Evolutionary conservation across 192 early-diverging fungal genomes (phyloP).

Genomic region (Chytriomyces sp.): DNA sequence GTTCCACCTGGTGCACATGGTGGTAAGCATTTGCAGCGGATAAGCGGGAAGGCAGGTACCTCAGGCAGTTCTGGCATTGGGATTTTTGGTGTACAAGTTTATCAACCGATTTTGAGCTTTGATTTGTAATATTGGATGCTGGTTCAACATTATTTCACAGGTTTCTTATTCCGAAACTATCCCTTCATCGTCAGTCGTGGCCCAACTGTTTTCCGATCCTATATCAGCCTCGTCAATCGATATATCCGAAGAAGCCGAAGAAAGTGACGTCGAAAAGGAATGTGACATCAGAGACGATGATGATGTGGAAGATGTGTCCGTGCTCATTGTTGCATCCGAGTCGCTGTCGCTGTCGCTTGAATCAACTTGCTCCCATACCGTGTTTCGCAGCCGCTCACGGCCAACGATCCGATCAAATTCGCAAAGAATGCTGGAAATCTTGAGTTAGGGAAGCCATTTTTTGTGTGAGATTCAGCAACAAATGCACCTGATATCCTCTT

Average conservation of each 20-base stretch:
- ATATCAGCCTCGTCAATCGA: neutral
- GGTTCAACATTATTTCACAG: too few relatives aligned
- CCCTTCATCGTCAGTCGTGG: neutral
- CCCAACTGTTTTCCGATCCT: neutral
- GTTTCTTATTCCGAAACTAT: too few relatives aligned
- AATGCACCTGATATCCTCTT: neutral
- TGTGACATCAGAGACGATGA: too few relatives aligned
- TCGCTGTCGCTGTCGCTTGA: neutral
- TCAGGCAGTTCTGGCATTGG: too few relatives aligned
- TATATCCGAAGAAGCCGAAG: too few relatives aligned
- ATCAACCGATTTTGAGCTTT: too few relatives aligned
- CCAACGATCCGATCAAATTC: conserved; percentile 13
- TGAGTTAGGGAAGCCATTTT: too few relatives aligned
- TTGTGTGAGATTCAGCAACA: neutral
- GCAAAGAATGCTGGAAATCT: neutral
- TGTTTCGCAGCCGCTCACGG: conserved; percentile 1
- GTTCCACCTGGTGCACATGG: conserved; percentile 69
- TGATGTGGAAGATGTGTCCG: neutral
- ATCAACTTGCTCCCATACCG: conserved; percentile 11
- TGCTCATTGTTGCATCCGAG: neutral
- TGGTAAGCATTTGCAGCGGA: too few relatives aligned
- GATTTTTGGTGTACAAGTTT: too few relatives aligned
- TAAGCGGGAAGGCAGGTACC: too few relatives aligned
- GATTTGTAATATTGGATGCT: too few relatives aligned
- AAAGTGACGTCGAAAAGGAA: too few relatives aligned